phyloP scores from a whole-genome alignment of 176 grass and related monocot species.

The Ensete glaucum region DNA sequence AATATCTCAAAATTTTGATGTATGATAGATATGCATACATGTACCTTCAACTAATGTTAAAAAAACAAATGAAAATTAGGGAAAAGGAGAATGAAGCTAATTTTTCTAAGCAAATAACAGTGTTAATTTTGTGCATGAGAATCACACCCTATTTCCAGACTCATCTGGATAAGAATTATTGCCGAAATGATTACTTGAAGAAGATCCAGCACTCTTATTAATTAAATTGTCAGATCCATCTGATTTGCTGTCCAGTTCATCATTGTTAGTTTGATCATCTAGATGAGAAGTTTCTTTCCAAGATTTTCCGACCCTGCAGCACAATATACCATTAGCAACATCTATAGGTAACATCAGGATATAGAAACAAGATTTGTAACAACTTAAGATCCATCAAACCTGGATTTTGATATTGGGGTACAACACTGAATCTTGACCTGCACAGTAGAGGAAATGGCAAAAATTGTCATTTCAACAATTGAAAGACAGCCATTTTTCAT shows the following conservation, averaged over 20 bases:
- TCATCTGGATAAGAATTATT: slow-evolving; percentile 34
- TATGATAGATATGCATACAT: too few relatives aligned
- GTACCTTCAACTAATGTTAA: not conserved
- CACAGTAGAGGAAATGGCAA: slow-evolving; percentile 32
- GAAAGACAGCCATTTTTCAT: not conserved
- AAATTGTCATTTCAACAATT: slow-evolving; percentile 11
- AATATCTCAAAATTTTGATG: too few relatives aligned
- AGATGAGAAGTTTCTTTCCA: slow-evolving; percentile 35
- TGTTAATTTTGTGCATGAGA: slow-evolving; percentile 18
- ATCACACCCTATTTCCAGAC: slow-evolving; percentile 45
- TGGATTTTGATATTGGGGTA: slow-evolving; percentile 57
- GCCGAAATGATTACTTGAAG: slow-evolving; percentile 30
- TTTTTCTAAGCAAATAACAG: not conserved
- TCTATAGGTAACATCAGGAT: not conserved
- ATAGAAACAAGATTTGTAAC: slow-evolving; percentile 7
- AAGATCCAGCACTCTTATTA: slow-evolving; percentile 21
- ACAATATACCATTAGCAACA: not conserved
- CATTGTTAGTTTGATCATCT: slow-evolving; percentile 36
- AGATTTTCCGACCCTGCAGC: slow-evolving; percentile 39
- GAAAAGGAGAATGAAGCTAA: not conserved
- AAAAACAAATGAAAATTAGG: not conserved
- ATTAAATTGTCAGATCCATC: slow-evolving; percentile 34
- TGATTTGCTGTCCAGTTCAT: slow-evolving; percentile 37
- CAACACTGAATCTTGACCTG: slow-evolving; percentile 83
- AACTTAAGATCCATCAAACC: slow-evolving; percentile 26